Evolutionary conservation across 2,329 filamentous ascomycete species (phyloP).

Genomic region (Emergomyces pasteurianus): DNA sequence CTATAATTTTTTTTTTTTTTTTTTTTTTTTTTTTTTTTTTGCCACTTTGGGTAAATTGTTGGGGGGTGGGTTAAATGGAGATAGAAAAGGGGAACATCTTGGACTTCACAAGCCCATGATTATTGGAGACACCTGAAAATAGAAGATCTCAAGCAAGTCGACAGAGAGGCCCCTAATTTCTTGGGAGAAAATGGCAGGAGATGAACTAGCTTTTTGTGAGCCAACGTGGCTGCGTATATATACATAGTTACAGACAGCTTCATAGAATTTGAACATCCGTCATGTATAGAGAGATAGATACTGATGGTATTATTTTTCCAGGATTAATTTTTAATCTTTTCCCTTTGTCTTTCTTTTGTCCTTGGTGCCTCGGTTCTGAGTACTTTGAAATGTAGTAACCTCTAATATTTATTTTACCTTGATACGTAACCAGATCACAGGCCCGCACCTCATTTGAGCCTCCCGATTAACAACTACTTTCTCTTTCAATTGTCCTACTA

Average conservation of each 20-base stretch:
- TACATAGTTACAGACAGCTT: not conserved
- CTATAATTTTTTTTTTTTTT: not conserved
- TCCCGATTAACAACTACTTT: not conserved
- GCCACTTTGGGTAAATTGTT: too few species aligned
- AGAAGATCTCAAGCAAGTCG: not conserved
- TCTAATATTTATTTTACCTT: too few species aligned
- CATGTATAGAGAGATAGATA: not conserved
- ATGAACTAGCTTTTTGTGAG: too few species aligned
- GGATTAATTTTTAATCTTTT: not conserved
- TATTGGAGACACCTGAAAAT: not conserved
- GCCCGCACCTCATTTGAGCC: not conserved
- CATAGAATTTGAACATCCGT: not conserved
- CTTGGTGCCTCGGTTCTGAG: not conserved
- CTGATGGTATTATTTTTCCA: too few species aligned
- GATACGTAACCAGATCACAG: too few species aligned
- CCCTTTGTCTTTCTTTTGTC: not conserved
- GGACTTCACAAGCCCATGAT: not conserved
- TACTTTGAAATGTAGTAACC: not conserved
- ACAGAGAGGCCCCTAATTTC: too few species aligned
- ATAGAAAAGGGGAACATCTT: not conserved
- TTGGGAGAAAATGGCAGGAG: too few species aligned
- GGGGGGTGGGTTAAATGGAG: not conserved
- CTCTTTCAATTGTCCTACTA: not conserved
- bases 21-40: not conserved
- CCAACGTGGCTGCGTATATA: not conserved